These are phyloP conservation scores for Rosa multiflora DNA, from an alignment of 306 rosid genomes.

Conservation along the genomic window DNA sequence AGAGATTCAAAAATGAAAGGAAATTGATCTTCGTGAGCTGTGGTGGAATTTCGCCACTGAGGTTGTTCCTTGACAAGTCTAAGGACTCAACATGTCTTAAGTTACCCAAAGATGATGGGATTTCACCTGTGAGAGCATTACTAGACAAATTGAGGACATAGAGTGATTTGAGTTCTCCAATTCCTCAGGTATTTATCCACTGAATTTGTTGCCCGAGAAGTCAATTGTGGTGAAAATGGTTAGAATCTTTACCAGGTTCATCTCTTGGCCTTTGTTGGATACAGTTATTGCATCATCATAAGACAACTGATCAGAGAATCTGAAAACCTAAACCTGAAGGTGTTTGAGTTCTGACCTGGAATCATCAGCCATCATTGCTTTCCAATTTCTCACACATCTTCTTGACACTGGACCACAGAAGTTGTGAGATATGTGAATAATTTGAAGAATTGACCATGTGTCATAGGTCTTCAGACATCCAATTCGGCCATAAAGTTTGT, in stretches of 20 bases:
- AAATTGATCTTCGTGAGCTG: constrained; percentile 16
- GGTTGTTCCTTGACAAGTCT: constrained; percentile 35
- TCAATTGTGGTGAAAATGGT: constrained; percentile 37
- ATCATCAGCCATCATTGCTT: not conserved
- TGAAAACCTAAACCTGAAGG: not conserved
- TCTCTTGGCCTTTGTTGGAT: constrained; percentile 27
- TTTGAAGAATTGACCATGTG: constrained; percentile 22
- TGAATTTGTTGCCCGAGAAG: constrained; percentile 28
- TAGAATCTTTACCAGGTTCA: constrained; percentile 27
- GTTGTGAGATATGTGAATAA: constrained; percentile 14
- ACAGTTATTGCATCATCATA: constrained; percentile 9
- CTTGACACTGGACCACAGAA: constrained; percentile 7
- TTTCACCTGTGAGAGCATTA: too few species aligned
- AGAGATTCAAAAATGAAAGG: constrained; percentile 31
- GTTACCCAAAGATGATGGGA: not conserved
- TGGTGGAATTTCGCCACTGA: constrained; percentile 18
- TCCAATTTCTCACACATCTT: not conserved
- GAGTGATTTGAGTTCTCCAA: constrained; percentile 22
- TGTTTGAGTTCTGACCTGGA: not conserved
- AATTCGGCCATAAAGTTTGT: not conserved
- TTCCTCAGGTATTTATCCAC: constrained; percentile 15
- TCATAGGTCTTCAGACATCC: not conserved
- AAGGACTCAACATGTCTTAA: constrained; percentile 32
- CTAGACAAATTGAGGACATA: constrained; percentile 33
- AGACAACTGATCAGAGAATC: not conserved